Evolutionary conservation across 768 basidiomycete species (phyloP), one percentile per base, ranked within the genome.

Genomic region (Collybia nuda): DNA sequence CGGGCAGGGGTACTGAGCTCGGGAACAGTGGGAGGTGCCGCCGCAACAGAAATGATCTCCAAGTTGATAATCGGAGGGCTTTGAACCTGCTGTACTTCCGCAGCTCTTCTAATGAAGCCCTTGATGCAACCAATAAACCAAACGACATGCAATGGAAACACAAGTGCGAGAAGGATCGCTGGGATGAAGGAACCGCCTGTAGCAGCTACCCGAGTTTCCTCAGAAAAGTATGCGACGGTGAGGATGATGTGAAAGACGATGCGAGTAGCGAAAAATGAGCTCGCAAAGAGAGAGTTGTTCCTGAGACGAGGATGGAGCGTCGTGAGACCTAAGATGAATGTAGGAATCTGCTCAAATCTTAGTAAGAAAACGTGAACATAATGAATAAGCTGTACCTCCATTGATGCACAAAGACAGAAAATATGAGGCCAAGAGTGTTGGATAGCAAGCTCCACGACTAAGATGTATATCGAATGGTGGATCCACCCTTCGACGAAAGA

Each of bases 401-500:
- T 38, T 14, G 21, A 23, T 19, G 14, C 46, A 39, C 36, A 38
- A 3, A 47, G 22, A 35, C 36, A 47, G 18, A 38, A 47, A 26
- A 47, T 38, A 18, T 47, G 46, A 26, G 46, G 23, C 46, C 46
- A 47, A 18, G 36, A 47, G 7, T 23, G 14, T 19, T 23, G 9
- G 26, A 38, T 15, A 12, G 37, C 23, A 8, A 24, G 14, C 32
- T 47, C 37, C 9, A 2, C 66, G 55, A 56, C 80, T 77, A 48
- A 78, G 50, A 36, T 41, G 18, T 43, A 37, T 22, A 40, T 65
- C 41, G 73, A 46, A 0, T 65, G 61, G 1, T 80, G 77, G 18
- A 79, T 66, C 81, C 81, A 82, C 2, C 81, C 81, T n/a, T 76
- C 78, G 28, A 79, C 57, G 1, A 79, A 40, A n/a, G 76, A 77